Evolutionary conservation across 768 basidiomycete genomes (phyloP), one percentile per base, ranked within the genome.

Genomic region (Gymnopilus junonius): DNA sequence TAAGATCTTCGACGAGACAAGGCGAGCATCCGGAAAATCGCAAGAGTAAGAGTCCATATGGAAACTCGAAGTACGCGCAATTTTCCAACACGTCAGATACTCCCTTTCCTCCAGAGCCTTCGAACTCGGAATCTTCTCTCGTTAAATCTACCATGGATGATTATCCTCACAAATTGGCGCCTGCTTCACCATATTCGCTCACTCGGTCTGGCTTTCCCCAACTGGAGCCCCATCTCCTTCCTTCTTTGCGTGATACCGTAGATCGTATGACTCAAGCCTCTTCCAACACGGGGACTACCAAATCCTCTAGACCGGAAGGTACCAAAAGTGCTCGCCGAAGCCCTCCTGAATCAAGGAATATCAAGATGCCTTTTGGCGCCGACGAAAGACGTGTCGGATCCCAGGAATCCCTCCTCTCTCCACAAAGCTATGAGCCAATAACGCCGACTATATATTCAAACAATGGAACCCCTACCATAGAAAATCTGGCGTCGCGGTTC

Each of bases 221-320:
- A 27, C 71, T 91, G 31, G 90, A 93, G 65, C 77, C 85, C 0
- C 84, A 89, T 27, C 78, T 92, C 4, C 73, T 92, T 37, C 91
- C 91, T 8, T 88, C 89, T 17, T 77, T 93, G 35, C 81, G 85
- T 42, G 90, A 92, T 59, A 93, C 91, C 0, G 82, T 93, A 37
- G 84, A 88, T 67, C 83, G 85, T 48, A 93, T 92, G 91, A 92
- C 91, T 2, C 78, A 82, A 55, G 76, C 81, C 14, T 84, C 85
- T 1, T 79, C 78, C 40, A 74, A 74, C 59, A 53, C n/a, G 20
- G 51, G 54, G 32, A 60, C n/a, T 8, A 32, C 8, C 8, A 59
- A 55, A 51, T 15, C 25, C 12, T 42, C 53, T 31, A 40, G 23
- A 27, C 59, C n/a, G 29, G 57, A 56, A 20, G 61, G 54, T 21